Evolutionary conservation across 345 rosid genomes (phyloP).

Genomic region (Salix udensis): DNA sequence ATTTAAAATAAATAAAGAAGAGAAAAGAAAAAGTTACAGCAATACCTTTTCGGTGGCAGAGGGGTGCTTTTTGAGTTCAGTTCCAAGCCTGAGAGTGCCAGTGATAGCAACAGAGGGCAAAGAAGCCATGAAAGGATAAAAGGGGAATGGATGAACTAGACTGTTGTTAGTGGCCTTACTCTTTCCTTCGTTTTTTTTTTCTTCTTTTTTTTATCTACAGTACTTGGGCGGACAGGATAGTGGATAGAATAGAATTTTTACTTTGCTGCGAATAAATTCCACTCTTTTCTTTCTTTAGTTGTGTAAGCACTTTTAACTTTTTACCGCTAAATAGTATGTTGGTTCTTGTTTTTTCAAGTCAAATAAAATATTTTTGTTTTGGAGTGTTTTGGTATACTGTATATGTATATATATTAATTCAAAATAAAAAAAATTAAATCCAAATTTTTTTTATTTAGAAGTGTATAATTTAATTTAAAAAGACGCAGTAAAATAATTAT

Average conservation of each 20-base stretch:
- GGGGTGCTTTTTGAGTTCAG: conserved; percentile 25
- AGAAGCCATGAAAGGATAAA: conserved; percentile 38
- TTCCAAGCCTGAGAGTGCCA: conserved; percentile 29
- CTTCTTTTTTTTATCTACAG: background rate
- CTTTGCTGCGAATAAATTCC: background rate
- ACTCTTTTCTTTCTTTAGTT: background rate
- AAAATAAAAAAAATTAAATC: too few species aligned
- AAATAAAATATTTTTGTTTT: too few species aligned
- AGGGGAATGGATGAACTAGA: background rate
- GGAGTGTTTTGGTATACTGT: too few species aligned
- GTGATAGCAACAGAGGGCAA: conserved; percentile 32
- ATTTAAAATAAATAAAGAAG: too few species aligned
- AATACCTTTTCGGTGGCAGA: conserved; percentile 33
- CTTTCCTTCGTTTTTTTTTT: too few species aligned
- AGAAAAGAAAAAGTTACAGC: background rate
- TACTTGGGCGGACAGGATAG: background rate
- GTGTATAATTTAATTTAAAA: too few species aligned
- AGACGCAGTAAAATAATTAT: too few species aligned
- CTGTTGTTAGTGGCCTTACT: background rate
- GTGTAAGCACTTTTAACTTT: background rate
- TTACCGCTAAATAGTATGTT: too few species aligned
- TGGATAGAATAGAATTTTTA: background rate
- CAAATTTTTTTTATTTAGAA: too few species aligned
- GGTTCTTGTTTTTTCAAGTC: too few species aligned
- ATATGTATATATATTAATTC: too few species aligned